Evolutionary conservation across 306 rosid genomes (phyloP).

Genomic region (Malus sylvestris): DNA sequence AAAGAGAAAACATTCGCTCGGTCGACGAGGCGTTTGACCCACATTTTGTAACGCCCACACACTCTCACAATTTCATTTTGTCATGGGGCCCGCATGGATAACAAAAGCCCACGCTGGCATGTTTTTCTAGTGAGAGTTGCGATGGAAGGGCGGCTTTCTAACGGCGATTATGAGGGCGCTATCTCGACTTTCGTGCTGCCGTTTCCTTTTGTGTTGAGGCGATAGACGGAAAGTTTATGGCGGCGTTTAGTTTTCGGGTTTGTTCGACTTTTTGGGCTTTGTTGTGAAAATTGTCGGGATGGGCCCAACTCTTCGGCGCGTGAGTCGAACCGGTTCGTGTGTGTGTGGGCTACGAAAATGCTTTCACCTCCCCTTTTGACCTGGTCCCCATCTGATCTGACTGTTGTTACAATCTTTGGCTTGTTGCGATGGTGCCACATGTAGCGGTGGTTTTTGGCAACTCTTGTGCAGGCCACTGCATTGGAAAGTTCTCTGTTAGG

Average conservation of each 20-base stretch:
- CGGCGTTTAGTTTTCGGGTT: constrained; percentile 14
- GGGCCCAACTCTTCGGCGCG: constrained; percentile 40
- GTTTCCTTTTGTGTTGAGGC: background rate
- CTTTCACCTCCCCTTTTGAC: background rate
- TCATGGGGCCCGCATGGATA: constrained; percentile 31
- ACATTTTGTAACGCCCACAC: background rate
- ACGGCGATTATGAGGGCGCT: constrained; percentile 18
- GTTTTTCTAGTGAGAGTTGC: rapidly evolving
- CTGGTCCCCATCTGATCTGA: constrained; percentile 9
- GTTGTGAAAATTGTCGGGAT: constrained; percentile 33
- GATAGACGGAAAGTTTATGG: constrained; percentile 18
- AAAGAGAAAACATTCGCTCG: constrained; percentile 14
- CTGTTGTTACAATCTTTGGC: background rate
- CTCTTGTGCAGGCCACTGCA: too few species aligned
- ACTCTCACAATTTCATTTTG: background rate
- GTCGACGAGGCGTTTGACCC: constrained; percentile 62
- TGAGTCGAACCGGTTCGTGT: constrained; percentile 15
- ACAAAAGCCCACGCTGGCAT: constrained; percentile 13
- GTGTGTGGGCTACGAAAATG: background rate
- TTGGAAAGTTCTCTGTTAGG: too few species aligned
- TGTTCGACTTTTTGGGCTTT: constrained; percentile 4
- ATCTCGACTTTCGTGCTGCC: background rate
- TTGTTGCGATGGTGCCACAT: constrained; percentile 14
- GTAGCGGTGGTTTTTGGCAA: background rate
- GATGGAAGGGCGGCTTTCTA: constrained; percentile 25